phyloP scores from a whole-genome alignment of 495 filamentous ascomycete genomes.

The Xylaria telfairii region DNA sequence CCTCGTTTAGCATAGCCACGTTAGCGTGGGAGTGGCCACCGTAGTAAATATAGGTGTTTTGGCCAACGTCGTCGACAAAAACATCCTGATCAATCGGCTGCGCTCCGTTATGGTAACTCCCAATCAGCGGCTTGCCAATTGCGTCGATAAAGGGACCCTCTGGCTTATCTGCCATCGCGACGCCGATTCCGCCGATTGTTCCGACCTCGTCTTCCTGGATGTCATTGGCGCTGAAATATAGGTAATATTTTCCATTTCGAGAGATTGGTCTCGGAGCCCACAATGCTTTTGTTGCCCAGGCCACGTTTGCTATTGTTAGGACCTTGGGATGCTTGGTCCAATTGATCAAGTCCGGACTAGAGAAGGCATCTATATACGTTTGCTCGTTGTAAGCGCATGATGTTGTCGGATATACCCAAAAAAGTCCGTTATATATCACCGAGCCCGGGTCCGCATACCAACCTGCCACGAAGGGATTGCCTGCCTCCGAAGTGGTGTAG shows the following conservation, averaged over 20 bases:
- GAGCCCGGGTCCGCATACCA: slow-evolving; percentile 60
- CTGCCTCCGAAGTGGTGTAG: slow-evolving; percentile 37
- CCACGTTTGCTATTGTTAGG: slow-evolving; percentile 46
- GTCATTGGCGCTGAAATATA: slow-evolving; percentile 57
- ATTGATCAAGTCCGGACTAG: slow-evolving; percentile 45
- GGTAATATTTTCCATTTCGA: slow-evolving; percentile 56
- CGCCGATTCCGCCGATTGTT: slow-evolving; percentile 48
- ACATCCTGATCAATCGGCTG: slow-evolving; percentile 56
- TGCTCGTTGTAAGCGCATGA: slow-evolving; percentile 49
- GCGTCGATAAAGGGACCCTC: slow-evolving; percentile 55
- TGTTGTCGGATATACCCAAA: slow-evolving; percentile 59
- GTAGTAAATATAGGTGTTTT: slow-evolving; percentile 57
- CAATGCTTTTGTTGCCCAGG: slow-evolving; percentile 53
- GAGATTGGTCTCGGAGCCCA: slow-evolving; percentile 56
- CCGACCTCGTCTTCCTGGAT: slow-evolving; percentile 31
- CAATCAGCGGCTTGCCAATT: slow-evolving; percentile 49
- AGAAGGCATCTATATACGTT: slow-evolving; percentile 58
- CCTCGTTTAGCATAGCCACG: slow-evolving; percentile 49
- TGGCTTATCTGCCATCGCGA: slow-evolving; percentile 48
- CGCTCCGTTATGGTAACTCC: slow-evolving; percentile 43
- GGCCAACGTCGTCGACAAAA: slow-evolving; percentile 53
- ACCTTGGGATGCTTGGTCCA: slow-evolving; percentile 51
- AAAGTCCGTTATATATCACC: slow-evolving; percentile 52
- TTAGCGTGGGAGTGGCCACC: slow-evolving; percentile 53
- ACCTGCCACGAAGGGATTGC: slow-evolving; percentile 50